Evolutionary conservation across 345 rosid species (phyloP).

Genomic region (Eucalyptus sp.): DNA sequence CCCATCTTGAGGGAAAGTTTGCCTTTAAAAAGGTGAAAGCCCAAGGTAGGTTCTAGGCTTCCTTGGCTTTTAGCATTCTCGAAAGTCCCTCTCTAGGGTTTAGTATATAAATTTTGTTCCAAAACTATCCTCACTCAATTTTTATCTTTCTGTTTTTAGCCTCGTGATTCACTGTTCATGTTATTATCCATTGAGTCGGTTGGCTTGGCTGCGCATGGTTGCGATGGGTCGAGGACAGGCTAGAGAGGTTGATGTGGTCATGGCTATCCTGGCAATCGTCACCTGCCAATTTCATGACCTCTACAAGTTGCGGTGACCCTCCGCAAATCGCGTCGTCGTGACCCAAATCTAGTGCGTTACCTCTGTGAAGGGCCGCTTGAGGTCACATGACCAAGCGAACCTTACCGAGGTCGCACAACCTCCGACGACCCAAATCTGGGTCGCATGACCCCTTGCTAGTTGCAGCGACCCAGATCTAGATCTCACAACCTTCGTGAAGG

Average conservation of each 20-base stretch:
- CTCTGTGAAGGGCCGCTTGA: accelerated
- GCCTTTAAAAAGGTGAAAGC: too few species aligned
- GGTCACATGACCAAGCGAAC: accelerated
- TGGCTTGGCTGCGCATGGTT: accelerated
- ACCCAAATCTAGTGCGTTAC: too few species aligned
- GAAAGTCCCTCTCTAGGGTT: too few species aligned
- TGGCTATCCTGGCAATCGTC: accelerated
- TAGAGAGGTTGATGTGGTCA: too few species aligned
- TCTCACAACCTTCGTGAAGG: accelerated
- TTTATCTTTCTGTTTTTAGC: accelerated
- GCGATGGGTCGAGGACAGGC: accelerated
- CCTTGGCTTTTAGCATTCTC: too few species aligned
- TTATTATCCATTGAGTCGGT: too few species aligned
- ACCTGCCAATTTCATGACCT: accelerated
- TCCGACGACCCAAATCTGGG: accelerated
- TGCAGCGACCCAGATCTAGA: accelerated
- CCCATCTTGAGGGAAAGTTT: too few species aligned
- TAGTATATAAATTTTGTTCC: too few species aligned
- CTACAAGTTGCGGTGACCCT: accelerated
- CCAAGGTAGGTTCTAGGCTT: too few species aligned
- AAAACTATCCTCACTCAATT: too few species aligned
- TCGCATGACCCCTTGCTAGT: accelerated
- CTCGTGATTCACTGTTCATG: too few species aligned
- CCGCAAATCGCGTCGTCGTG: accelerated
- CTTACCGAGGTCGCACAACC: accelerated